These are phyloP conservation scores for Dendrobium catenatum DNA, from an alignment of 106 monocot genomes.

Conservation along the genomic window DNA sequence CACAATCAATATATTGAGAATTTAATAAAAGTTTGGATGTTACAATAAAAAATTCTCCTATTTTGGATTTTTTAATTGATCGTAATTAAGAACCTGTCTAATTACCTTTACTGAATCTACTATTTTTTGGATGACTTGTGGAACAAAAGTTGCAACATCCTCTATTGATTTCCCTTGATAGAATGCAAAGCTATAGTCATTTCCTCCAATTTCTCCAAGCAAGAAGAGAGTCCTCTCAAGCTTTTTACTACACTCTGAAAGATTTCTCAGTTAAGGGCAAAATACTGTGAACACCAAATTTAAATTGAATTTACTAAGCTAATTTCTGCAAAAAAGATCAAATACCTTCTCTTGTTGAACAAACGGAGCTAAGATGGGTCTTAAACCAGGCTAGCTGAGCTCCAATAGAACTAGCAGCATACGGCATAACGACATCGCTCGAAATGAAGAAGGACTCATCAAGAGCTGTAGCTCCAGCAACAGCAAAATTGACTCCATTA, in stretches of 20 bases:
- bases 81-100: too few relatives aligned
- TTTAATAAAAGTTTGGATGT: too few relatives aligned
- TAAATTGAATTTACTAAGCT: too few relatives aligned
- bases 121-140: constrained; percentile 12
- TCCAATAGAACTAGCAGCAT: constrained; percentile 5
- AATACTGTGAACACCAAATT: neutral
- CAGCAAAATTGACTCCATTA: constrained; percentile 53
- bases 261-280: neutral
- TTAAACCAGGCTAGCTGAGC: constrained; percentile 12
- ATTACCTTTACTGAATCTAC: neutral
- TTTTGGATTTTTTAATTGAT: too few relatives aligned
- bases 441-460: constrained; percentile 19
- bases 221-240: constrained; percentile 10
- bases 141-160: constrained; percentile 8
- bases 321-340: neutral
- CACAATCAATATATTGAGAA: too few relatives aligned
- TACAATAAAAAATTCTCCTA: too few relatives aligned
- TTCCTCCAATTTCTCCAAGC: constrained; percentile 22
- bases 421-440: constrained; percentile 12
- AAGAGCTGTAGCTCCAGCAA: constrained; percentile 54
- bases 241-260: constrained; percentile 10
- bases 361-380: constrained; percentile 8
- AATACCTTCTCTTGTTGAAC: constrained; percentile 3
- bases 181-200: constrained; percentile 20
- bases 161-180: constrained; percentile 1